A percentile compares a stretch with the other conserved stretches of the same genome.
Evolutionary conservation across 2,329 filamentous ascomycete species (phyloP).

Genomic region (Paracamarosporium sp.): DNA sequence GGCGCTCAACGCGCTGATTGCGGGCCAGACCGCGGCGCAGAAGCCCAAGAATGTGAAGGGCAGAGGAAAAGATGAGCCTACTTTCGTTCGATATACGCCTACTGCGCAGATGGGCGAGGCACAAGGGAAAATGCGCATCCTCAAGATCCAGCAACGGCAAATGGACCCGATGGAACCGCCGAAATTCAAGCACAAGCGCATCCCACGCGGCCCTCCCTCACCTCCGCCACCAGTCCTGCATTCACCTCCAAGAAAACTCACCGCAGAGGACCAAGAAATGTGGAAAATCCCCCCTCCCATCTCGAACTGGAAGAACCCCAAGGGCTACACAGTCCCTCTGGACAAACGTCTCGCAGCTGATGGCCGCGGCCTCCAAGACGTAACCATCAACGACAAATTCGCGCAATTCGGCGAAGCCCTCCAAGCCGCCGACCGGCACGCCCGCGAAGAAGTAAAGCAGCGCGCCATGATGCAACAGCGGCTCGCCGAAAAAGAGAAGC

Average conservation of each 20-base stretch:
- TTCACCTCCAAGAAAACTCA: slow-evolving; percentile 91
- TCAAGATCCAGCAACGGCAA: slow-evolving; percentile 97
- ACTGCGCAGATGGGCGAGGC: slow-evolving; percentile 95
- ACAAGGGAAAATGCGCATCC: slow-evolving; percentile 88
- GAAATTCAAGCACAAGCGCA: slow-evolving; percentile 99
- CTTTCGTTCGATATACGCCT: slow-evolving; percentile 94
- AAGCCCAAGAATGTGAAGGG: slow-evolving; percentile 95
- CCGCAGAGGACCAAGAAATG: slow-evolving; percentile 94
- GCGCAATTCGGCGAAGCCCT: slow-evolving; percentile 94
- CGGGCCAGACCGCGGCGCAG: slow-evolving; percentile 86
- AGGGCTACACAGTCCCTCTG: slow-evolving; percentile 94
- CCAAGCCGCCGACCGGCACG: slow-evolving; percentile 92
- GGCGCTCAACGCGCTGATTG: slow-evolving; percentile 81
- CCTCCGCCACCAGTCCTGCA: slow-evolving; percentile 95
- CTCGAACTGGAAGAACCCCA: slow-evolving; percentile 99
- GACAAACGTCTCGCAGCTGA: slow-evolving; percentile 96
- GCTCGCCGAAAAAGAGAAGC: slow-evolving; percentile 94
- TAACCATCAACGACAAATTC: slow-evolving; percentile 98
- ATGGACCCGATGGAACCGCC: slow-evolving; percentile 95
- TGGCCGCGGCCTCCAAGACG: slow-evolving; percentile 87
- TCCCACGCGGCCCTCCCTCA: slow-evolving; percentile 88
- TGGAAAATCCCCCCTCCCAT: slow-evolving; percentile 93
- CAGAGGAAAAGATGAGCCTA: slow-evolving; percentile 80
- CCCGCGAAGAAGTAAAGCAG: slow-evolving; percentile 92
- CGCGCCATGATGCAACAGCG: slow-evolving; percentile 94